Percentiles rank a stretch among this genome's conserved stretches.
Conservation (phyloP, 2,329 filamentous ascomycete genomes). For the Neofusicoccum cordaticola region DNA sequence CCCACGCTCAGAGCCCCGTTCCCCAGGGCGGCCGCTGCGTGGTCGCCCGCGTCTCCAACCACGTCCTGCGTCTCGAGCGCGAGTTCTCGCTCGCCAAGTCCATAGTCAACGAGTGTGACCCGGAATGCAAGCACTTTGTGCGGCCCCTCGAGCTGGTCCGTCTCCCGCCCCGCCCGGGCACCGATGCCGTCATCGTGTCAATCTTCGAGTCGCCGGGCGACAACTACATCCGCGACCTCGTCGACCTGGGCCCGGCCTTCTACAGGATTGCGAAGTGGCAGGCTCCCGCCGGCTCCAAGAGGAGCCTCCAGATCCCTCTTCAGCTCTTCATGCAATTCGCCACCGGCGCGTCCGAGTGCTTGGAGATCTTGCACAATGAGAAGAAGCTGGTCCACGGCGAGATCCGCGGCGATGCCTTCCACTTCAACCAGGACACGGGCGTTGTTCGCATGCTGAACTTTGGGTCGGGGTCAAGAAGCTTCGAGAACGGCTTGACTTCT, state of each 20-base stretch:
- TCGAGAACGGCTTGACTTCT: constrained; percentile 82
- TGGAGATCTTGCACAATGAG: constrained; percentile 88
- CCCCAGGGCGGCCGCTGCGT: constrained; percentile 53
- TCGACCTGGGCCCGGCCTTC: constrained; percentile 70
- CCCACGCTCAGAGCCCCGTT: constrained; percentile 38
- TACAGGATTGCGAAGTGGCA: constrained; percentile 28
- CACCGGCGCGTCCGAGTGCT: constrained; percentile 78
- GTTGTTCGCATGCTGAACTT: constrained; percentile 79
- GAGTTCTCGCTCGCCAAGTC: constrained; percentile 80
- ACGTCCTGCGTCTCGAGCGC: constrained; percentile 79
- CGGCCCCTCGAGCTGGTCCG: constrained; percentile 77
- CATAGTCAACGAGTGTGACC: constrained; percentile 68
- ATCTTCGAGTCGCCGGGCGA: constrained; percentile 77
- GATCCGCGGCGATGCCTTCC: constrained; percentile 85
- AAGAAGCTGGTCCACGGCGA: constrained; percentile 86
- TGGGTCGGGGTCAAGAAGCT: constrained; percentile 80
- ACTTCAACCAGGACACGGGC: constrained; percentile 70
- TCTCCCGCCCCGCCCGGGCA: constrained; percentile 64
- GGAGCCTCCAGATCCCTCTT: constrained; percentile 62
- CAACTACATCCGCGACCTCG: constrained; percentile 67
- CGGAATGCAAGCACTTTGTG: constrained; percentile 71
- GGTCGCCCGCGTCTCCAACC: constrained; percentile 77
- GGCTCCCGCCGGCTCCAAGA: constrained; percentile 12
- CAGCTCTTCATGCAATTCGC: constrained; percentile 85
- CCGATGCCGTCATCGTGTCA: constrained; percentile 72